These are phyloP conservation scores for Phaeomoniella chlamydospora DNA, from an alignment of 2,329 filamentous ascomycete genomes.

Conservation along the genomic window DNA sequence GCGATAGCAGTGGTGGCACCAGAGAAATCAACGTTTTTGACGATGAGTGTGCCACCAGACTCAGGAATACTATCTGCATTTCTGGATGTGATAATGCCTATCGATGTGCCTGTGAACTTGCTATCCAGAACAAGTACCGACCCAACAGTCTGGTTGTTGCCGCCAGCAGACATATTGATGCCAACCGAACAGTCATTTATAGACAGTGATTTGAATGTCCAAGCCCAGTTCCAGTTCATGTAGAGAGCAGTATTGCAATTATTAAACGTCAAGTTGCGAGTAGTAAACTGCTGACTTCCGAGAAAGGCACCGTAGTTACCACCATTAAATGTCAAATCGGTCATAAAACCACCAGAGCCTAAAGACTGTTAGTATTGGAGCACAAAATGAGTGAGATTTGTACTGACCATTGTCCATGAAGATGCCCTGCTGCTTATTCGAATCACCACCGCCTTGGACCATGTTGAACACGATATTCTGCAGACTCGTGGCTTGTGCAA, in stretches of 20 bases:
- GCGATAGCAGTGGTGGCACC: constrained; percentile 55
- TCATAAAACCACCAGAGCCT: constrained; percentile 67
- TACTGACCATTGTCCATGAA: constrained; percentile 59
- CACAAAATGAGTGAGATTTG: constrained; percentile 1
- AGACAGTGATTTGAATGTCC: constrained; percentile 61
- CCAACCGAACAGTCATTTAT: constrained; percentile 65
- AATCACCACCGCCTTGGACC: constrained; percentile 47
- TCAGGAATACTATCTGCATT: constrained; percentile 42
- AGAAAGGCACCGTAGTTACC: constrained; percentile 65
- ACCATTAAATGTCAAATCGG: constrained; percentile 70
- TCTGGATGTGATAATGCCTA: constrained; percentile 68
- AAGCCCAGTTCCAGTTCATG: constrained; percentile 89
- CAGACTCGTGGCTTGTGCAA: constrained; percentile 66
- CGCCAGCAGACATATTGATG: constrained; percentile 61
- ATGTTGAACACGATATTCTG: constrained; percentile 76
- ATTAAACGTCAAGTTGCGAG: constrained; percentile 70
- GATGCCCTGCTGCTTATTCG: constrained; percentile 60
- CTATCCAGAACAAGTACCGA: constrained; percentile 76
- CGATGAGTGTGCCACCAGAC: constrained; percentile 66
- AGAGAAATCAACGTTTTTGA: constrained; percentile 81
- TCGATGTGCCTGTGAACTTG: constrained; percentile 57
- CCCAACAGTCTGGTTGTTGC: constrained; percentile 59
- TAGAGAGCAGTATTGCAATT: constrained; percentile 69
- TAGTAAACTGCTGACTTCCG: constrained; percentile 79
- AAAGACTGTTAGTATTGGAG: neutral